These are phyloP conservation scores for Erythrobasidium hasegawianum DNA, from an alignment of 1,284 basidiomycete genomes.

Conservation along the genomic window DNA sequence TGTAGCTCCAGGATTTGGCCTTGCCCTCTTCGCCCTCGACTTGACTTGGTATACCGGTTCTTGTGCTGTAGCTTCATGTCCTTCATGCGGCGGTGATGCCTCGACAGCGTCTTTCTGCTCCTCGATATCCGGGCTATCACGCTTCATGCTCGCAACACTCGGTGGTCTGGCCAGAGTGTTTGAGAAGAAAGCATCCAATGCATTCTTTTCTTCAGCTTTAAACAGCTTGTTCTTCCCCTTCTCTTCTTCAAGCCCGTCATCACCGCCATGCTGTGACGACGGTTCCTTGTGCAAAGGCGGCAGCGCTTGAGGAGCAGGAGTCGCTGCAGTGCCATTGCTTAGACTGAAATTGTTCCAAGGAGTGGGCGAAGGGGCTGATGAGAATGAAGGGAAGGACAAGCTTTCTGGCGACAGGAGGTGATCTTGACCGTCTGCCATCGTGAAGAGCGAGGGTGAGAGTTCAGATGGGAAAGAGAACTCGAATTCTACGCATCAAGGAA, in stretches of 20 bases:
- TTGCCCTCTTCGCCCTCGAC: slow-evolving; percentile 2
- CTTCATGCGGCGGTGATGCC: too few species aligned
- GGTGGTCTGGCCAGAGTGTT: slow-evolving; percentile 5
- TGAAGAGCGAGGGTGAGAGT: slow-evolving; percentile 26
- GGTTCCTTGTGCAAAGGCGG: too few species aligned
- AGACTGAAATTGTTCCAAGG: too few species aligned
- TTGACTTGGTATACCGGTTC: background rate
- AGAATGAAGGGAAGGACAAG: slow-evolving; percentile 17
- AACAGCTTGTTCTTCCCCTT: slow-evolving; percentile 15
- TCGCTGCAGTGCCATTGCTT: too few species aligned
- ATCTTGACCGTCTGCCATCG: slow-evolving; percentile 1
- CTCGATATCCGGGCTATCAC: background rate
- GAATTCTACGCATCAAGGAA: slow-evolving; percentile 12
- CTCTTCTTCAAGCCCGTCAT: background rate
- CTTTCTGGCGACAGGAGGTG: slow-evolving; percentile 8
- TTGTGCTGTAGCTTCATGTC: too few species aligned
- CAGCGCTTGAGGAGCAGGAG: too few species aligned
- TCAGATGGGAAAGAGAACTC: slow-evolving; percentile 30
- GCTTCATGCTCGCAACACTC: background rate
- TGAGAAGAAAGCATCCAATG: slow-evolving; percentile 27
- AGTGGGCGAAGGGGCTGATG: slow-evolving; percentile 2
- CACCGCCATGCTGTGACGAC: too few species aligned
- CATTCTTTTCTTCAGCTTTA: slow-evolving; percentile 14
- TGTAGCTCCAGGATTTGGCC: background rate
- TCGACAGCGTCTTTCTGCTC: background rate